These are phyloP conservation scores for Fistulinella cinereoalba DNA, from an alignment of 1,284 basidiomycete genomes.

Conservation along the genomic window DNA sequence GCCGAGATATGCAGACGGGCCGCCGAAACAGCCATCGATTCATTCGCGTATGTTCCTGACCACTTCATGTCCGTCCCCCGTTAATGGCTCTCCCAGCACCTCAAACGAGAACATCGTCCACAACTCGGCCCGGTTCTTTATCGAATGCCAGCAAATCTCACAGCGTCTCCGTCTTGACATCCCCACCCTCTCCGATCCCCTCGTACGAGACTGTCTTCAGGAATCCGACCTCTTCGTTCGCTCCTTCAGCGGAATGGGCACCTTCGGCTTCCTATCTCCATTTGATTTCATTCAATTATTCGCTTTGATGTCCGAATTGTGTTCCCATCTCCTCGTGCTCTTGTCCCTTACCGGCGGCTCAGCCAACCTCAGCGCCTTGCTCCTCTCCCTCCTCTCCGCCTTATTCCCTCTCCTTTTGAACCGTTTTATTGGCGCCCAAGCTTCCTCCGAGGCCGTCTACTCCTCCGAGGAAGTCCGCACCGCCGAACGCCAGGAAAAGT, in stretches of 20 bases:
- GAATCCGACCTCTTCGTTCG: slow-evolving; percentile 79
- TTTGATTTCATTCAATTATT: slow-evolving; percentile 74
- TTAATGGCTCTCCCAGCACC: slow-evolving; percentile 40
- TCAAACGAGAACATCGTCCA: slow-evolving; percentile 69
- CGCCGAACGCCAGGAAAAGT: slow-evolving; percentile 65
- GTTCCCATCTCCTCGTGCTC: slow-evolving; percentile 66
- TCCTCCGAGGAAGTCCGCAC: slow-evolving; percentile 55
- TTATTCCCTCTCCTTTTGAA: slow-evolving; percentile 53
- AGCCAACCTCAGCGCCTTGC: slow-evolving; percentile 52
- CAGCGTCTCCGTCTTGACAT: slow-evolving; percentile 75
- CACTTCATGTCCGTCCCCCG: slow-evolving; percentile 14
- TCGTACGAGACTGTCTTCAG: slow-evolving; percentile 69
- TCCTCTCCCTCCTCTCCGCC: slow-evolving; percentile 58
- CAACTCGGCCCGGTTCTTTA: slow-evolving; percentile 63
- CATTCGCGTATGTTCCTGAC: slow-evolving; percentile 58
- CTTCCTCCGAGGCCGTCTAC: slow-evolving; percentile 45
- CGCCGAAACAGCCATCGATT: slow-evolving; percentile 64
- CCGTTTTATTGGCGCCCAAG: slow-evolving; percentile 42
- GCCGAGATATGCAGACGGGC: slow-evolving; percentile 63
- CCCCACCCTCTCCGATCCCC: slow-evolving; percentile 69
- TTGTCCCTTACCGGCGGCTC: slow-evolving; percentile 61
- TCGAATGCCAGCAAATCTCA: slow-evolving; percentile 74
- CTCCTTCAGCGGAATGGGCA: slow-evolving; percentile 64
- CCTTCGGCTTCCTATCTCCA: slow-evolving; percentile 71
- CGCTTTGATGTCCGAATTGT: slow-evolving; percentile 64